Base-by-base conservation (phyloP, 2,329 filamentous ascomycete species). In the Paraphaeosphaeria minitans region DNA sequence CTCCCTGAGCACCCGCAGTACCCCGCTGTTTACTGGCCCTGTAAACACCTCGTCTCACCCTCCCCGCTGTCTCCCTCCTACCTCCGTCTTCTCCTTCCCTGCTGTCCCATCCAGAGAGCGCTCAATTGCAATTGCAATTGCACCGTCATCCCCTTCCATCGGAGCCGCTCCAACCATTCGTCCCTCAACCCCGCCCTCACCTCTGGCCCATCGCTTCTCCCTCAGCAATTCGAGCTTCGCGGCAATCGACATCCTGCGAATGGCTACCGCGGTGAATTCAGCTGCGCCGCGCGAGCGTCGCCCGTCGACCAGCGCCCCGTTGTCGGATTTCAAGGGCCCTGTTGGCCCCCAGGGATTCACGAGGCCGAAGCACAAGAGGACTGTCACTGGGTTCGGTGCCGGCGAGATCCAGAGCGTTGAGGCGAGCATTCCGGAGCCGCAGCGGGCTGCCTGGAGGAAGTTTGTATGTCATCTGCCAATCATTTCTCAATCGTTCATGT, bases 331-430 rank as follows among this genome's bases (percentile, higher is more conserved):
- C 62, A 85, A 91, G 77, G 93, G 93, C 65, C 89, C 91, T 19
- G 87, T 97, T 57, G 90, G 90, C n/a, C 92, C 93, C 42, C 58
- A 61, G 16, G 37, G 37, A 0, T 94, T 96, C 75, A 89, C 90
- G 79, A 87, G 95, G 61, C 95, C 95, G 47, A 99, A 98, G 82
- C 95, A 99, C 82, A 97, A 92, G 84, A 87, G 95, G 67, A 98
- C 94, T n/a, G 91, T 91, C 66, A 99, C 95, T 10, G 95, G 95
- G 9, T 95, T 98, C 74, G 93, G 93, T 35, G 85, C 93, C 29
- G 83, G 86, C 37, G 95, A 99, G 75, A 97, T 97, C 82, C 97
- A 97, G 83, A 89, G 81, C 70, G 92, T 98, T 50, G 93, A 98
- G 81, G 92, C 93, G 82, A 87, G 80, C 60, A 96, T 98, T 73